Percentiles rank a stretch among this genome's conserved stretches.
Evolutionary conservation across 2,329 filamentous ascomycete species (phyloP).

Genomic region (Diaporthe destruens): DNA sequence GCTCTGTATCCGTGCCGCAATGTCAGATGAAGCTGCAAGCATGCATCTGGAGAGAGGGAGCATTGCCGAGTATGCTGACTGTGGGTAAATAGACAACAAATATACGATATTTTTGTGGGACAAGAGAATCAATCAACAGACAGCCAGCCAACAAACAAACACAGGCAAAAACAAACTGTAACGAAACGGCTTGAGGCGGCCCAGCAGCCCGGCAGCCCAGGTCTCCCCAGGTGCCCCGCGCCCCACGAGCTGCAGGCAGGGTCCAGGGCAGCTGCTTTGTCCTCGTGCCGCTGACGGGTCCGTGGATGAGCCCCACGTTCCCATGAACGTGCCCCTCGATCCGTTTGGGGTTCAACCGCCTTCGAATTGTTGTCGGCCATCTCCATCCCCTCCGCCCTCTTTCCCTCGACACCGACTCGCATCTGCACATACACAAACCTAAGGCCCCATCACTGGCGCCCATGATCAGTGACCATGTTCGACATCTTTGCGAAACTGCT

Average conservation of each 20-base stretch:
- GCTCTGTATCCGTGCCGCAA: constrained; percentile 1
- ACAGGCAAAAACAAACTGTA: neutral
- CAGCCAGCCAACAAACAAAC: neutral
- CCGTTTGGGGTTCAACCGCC: constrained; percentile 1
- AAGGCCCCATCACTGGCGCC: constrained; percentile 30
- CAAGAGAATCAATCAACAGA: neutral
- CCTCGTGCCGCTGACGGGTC: constrained; percentile 35
- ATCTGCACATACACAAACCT: constrained; percentile 29
- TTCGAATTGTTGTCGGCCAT: constrained; percentile 1
- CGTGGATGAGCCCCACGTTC: constrained; percentile 10
- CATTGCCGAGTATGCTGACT: neutral
- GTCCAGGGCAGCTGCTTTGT: constrained; percentile 38
- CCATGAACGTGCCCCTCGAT: constrained; percentile 16
- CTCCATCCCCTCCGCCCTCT: neutral
- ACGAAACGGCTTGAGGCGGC: constrained; percentile 16
- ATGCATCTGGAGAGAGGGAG: neutral
- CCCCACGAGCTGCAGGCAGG: constrained; percentile 32
- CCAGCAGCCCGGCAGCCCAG: constrained; percentile 16
- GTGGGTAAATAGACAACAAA: neutral
- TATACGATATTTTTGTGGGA: neutral
- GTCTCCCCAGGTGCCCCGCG: neutral
- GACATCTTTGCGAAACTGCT: constrained; percentile 58
- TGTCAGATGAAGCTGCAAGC: neutral
- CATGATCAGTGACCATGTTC: constrained; percentile 40
- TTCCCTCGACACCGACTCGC: constrained; percentile 1